phyloP scores from a whole-genome alignment of 352 stramenopile species.

The Phytopythium mirpurense region DNA sequence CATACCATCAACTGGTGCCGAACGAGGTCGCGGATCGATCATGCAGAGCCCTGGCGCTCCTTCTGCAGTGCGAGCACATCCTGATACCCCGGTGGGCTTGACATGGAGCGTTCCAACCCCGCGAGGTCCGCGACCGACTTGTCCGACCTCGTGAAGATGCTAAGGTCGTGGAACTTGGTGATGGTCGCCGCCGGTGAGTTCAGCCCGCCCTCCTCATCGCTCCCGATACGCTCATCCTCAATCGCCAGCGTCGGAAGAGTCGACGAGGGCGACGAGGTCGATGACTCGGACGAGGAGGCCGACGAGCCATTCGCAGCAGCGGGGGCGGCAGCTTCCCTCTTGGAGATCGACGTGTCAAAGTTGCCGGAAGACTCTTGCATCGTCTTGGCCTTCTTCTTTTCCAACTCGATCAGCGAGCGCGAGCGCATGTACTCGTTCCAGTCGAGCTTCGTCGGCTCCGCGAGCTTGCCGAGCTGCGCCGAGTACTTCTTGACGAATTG shows the following conservation, averaged over 20 bases:
- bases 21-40: not conserved
- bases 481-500: slow-evolving; percentile 77
- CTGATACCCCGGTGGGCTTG: slow-evolving; percentile 62
- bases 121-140: slow-evolving; percentile 68
- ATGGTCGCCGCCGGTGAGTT: slow-evolving; percentile 46
- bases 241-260: slow-evolving; percentile 15
- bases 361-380: slow-evolving; percentile 1
- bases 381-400: slow-evolving; percentile 24
- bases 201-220: slow-evolving; percentile 12
- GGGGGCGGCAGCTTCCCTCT: slow-evolving; percentile 4
- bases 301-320: not conserved
- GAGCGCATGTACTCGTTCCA: slow-evolving; percentile 85
- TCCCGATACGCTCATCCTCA: slow-evolving; percentile 19
- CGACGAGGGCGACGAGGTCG: not conserved
- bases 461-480: slow-evolving; percentile 50
- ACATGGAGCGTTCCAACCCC: slow-evolving; percentile 69
- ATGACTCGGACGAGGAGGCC: not conserved
- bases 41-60: slow-evolving; percentile 19
- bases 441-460: slow-evolving; percentile 67
- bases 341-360: not conserved
- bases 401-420: slow-evolving; percentile 29
- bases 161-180: slow-evolving; percentile 75
- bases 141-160: slow-evolving; percentile 68
- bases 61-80: slow-evolving; percentile 38
- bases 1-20: not conserved